Evolutionary conservation across 148 eudicot genomes (phyloP), one percentile per base, ranked within the genome.

Genomic region (Diospyros kaki): DNA sequence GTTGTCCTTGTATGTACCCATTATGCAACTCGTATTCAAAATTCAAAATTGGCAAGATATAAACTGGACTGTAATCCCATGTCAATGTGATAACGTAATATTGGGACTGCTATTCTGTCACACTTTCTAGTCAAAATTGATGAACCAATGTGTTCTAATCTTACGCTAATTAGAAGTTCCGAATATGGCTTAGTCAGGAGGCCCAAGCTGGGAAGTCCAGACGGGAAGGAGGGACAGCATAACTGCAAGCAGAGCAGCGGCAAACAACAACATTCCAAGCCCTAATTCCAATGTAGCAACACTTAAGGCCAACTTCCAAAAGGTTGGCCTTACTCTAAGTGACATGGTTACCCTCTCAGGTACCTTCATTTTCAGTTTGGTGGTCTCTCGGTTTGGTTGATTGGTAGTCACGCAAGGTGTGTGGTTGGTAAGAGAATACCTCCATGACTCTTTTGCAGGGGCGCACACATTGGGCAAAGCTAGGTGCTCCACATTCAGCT

Each of bases 391-490:
- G 1, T 7, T 28, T 39, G 40, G 8, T 48, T 48, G 8, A 4
- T 48, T 48, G 0, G 0, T 1, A 4, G 52, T 48, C 52, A 48
- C 39, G 3, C 18, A 6, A 4, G 14, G 4, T 58, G 48, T 42
- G 55, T 68, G 58, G 65, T 14, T 58, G 18, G 14, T 45, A 8
- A 67, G 46, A 68, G 28, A 68, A 41, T 8, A 13, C 40, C 2
- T 15, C 7, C 17, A 9, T 54, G 0, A 0, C 56, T 45, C 61
- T 44, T 72, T 3, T 18, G 41, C 74, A 93, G 98, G 98, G 59
- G 96, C 93, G 2, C 98, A 93, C 84, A 90, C 98, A 5, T 80
- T 93, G 75, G 98, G 98, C 6, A 91, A 90, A 82, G 98, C 98
- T 12, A 83, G 98, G 5, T 93, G 98, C 85, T 76, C 90, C 5